Evolutionary conservation across 2,329 filamentous ascomycete species (phyloP), one percentile per base, ranked within the genome.

Genomic region (Didymella pinodella): DNA sequence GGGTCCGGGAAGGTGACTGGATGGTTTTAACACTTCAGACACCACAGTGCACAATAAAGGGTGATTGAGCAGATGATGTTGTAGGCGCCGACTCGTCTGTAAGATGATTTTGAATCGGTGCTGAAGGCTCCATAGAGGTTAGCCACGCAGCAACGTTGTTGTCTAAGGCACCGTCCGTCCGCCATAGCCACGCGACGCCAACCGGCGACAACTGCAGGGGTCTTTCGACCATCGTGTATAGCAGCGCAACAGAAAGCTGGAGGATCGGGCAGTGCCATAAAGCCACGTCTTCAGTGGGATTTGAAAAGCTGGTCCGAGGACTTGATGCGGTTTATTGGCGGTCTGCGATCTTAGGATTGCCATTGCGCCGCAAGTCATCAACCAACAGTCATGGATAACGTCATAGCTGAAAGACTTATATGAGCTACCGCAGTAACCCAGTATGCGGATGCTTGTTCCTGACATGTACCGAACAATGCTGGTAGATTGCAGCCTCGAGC

Each of bases 321-420:
- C 3, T 14, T 25, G 18, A 20, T 3, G 25, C 25, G n/a, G 18
- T 20, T 31, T 26, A 36, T 45, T 28, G 55, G 49, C 49, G 45
- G 55, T 45, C 31, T 53, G 55, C 49, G 25, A 29, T 29, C 10
- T 49, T 31, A 22, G 53, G 20, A 36, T 40, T 49, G 16, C 38
- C 11, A 38, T 54, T 28, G 38, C 38, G 55, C 45, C 45, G 16
- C 6, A 45, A 16, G 38, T 45, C 25, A 53, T 53, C 38, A 36
- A 49, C 45, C 40, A 40, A 48, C 45, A 32, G 31, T 58, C 44
- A 49, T 12, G 11, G 22, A 45, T 46, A 38, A 38, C 40, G 45
- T 58, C 49, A 58, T 58, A 54, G 55, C 49, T 58, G 49, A 49
- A 32, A 25, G n/a, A 28, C 14, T 7, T 31, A 41, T 46, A 32